phyloP scores from a whole-genome alignment of 768 basidiomycete species.

The Boletus huronensis region DNA sequence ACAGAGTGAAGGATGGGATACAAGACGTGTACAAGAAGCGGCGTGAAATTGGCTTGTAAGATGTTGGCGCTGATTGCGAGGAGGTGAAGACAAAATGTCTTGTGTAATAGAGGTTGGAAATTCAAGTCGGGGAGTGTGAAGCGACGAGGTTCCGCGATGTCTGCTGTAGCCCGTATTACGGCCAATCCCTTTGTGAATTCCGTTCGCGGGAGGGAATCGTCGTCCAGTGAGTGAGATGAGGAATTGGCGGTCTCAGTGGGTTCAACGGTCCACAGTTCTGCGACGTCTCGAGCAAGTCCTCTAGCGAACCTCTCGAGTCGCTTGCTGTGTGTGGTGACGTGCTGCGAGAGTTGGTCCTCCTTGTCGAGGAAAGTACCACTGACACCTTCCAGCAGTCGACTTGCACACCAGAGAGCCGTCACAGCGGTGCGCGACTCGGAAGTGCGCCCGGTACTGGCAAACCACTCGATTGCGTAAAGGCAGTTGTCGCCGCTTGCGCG shows the following conservation, averaged over 20 bases:
- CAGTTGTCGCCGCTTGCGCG: constrained; percentile 62
- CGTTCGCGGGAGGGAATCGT: constrained; percentile 43
- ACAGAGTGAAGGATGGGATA: constrained; percentile 88
- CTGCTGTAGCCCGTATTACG: constrained; percentile 56
- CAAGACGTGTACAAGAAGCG: constrained; percentile 70
- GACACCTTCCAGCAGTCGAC: constrained; percentile 71
- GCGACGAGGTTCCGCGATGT: constrained; percentile 38
- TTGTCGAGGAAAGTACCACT: constrained; percentile 44
- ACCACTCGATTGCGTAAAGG: constrained; percentile 82
- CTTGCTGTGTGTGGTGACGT: constrained; percentile 34
- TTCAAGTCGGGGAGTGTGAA: constrained; percentile 26
- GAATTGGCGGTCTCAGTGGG: constrained; percentile 29
- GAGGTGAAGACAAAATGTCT: constrained; percentile 66
- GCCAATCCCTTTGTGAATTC: constrained; percentile 67
- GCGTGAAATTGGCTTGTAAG: constrained; percentile 65
- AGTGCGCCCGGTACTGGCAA: constrained; percentile 50
- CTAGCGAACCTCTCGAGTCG: constrained; percentile 63
- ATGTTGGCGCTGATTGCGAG: constrained; percentile 70
- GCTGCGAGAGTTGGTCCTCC: constrained; percentile 5
- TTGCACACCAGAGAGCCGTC: constrained; percentile 83
- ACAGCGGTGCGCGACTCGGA: constrained; percentile 47
- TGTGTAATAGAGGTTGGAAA: constrained; percentile 65
- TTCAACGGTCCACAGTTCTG: constrained; percentile 67
- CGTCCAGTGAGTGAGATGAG: constrained; percentile 8
- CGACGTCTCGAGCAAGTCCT: constrained; percentile 56